Percentiles rank a stretch among this genome's conserved stretches.
Conservation (phyloP, 495 filamentous ascomycete genomes). For the Cercophora samala region DNA sequence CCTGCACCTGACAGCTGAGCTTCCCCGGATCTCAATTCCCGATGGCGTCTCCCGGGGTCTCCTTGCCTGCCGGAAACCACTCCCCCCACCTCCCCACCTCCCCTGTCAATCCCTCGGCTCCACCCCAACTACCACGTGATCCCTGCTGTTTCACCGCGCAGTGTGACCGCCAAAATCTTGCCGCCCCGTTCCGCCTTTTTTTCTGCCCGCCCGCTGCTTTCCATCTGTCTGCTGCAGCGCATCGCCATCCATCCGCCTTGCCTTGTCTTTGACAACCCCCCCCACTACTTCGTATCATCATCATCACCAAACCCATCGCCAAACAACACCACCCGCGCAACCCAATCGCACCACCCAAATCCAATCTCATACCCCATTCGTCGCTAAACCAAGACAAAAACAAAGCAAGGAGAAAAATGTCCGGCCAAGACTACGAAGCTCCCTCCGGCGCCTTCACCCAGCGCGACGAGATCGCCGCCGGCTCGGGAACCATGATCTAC, state of each 20-base stretch:
- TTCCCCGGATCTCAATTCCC: not conserved
- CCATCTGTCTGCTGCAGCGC: conserved; percentile 1
- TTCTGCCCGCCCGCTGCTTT: conserved; percentile 23
- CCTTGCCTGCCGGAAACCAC: not conserved
- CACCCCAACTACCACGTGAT: not conserved
- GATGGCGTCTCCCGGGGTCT: not conserved
- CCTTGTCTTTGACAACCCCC: conserved; percentile 6
- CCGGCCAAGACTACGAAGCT: conserved; percentile 56
- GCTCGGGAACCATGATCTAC: conserved; percentile 64
- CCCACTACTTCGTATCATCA: conserved; percentile 1
- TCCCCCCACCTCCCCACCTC: too few species aligned
- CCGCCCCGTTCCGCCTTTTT: conserved; percentile 34
- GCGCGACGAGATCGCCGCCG: conserved; percentile 32
- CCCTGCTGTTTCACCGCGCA: not conserved
- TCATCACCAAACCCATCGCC: not conserved
- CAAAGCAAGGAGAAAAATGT: too few species aligned
- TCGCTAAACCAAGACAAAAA: conserved; percentile 12
- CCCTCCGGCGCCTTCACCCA: conserved; percentile 28
- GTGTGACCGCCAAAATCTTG: conserved; percentile 30
- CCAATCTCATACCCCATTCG: not conserved
- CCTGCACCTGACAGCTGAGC: not conserved
- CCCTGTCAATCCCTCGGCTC: not conserved
- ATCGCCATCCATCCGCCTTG: too few species aligned
- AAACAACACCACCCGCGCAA: conserved; percentile 3
- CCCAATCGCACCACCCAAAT: not conserved